Conservation (phyloP, 495 filamentous ascomycete species). For the Rhypophila decipiens region DNA sequence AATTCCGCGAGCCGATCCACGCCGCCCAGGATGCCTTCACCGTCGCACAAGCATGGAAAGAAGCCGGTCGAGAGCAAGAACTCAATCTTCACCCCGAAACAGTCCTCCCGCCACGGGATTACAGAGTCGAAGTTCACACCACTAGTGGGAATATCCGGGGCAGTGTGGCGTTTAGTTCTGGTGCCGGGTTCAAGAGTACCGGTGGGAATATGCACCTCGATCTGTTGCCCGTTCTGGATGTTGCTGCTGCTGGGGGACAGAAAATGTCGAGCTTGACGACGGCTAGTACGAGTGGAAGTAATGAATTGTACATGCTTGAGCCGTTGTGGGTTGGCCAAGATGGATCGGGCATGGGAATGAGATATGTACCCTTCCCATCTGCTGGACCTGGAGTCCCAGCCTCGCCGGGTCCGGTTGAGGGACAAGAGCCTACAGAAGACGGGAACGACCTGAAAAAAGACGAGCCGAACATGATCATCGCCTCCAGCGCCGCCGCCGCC, state of each 20-base stretch:
- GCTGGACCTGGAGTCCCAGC: no score
- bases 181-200: conserved; percentile 16
- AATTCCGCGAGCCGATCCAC: conserved; percentile 29
- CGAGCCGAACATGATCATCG: no score
- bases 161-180: conserved; percentile 23
- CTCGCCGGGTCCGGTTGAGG: no score
- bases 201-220: conserved; percentile 23
- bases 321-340: conserved; percentile 26
- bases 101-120: conserved; percentile 33
- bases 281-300: conserved; percentile 27
- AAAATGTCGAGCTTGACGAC: conserved; percentile 19
- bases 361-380: no score
- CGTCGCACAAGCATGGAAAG: neutral
- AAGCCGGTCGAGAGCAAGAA: neutral
- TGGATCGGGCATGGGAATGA: neutral
- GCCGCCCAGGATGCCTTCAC: conserved; percentile 4
- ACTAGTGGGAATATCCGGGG: conserved; percentile 27
- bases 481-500: no score
- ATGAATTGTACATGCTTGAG: conserved; percentile 22
- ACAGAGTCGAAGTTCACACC: conserved; percentile 32
- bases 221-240: conserved; percentile 31
- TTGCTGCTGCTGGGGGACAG: neutral
- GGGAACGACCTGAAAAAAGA: no score
- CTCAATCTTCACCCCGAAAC: neutral
- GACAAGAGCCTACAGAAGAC: no score